A percentile compares a stretch with the other conserved stretches of the same genome.
Conservation (phyloP, 495 filamentous ascomycete species). For the Pseudomonodictys pantanalensis region DNA sequence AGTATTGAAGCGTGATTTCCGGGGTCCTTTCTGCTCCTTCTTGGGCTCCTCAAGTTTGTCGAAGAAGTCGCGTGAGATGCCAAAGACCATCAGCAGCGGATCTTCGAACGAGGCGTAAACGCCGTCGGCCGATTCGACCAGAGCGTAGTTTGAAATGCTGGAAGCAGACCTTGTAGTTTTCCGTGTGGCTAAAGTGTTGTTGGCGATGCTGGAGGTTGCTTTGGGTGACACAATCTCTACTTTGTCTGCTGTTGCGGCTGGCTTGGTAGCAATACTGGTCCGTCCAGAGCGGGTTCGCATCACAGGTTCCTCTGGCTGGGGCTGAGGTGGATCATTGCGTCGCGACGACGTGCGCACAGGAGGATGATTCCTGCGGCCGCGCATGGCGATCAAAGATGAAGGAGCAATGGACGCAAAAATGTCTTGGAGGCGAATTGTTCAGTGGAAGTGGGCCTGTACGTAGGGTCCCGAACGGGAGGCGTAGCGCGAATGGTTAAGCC, state of each 20-base stretch:
- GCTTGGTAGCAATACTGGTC: slow-evolving; percentile 10
- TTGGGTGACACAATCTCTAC: slow-evolving; percentile 8
- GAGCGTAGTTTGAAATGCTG: slow-evolving; percentile 19
- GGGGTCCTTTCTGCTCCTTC: background rate
- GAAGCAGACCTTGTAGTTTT: slow-evolving; percentile 29
- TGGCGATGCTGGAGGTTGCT: background rate
- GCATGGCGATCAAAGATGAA: slow-evolving; percentile 12
- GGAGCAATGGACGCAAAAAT: background rate
- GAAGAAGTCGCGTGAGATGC: slow-evolving; percentile 20
- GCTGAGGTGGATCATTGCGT: no score
- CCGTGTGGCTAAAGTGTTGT: slow-evolving; percentile 9
- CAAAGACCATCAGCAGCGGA: slow-evolving; percentile 18
- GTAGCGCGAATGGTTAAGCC: slow-evolving; percentile 13
- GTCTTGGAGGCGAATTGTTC: background rate
- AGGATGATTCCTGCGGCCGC: background rate
- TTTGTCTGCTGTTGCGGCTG: slow-evolving; percentile 25
- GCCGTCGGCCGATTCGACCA: slow-evolving; percentile 7
- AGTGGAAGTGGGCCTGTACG: slow-evolving; percentile 5
- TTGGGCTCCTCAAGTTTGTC: slow-evolving; percentile 6
- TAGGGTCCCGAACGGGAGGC: slow-evolving; percentile 17
- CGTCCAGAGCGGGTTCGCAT: slow-evolving; percentile 29
- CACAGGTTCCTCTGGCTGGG: slow-evolving; percentile 5
- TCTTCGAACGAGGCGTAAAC: slow-evolving; percentile 11
- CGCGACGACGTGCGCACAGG: slow-evolving; percentile 14
- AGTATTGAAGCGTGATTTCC: background rate